phyloP scores from a whole-genome alignment of 495 filamentous ascomycete genomes.

The Penicillium argentinense region DNA sequence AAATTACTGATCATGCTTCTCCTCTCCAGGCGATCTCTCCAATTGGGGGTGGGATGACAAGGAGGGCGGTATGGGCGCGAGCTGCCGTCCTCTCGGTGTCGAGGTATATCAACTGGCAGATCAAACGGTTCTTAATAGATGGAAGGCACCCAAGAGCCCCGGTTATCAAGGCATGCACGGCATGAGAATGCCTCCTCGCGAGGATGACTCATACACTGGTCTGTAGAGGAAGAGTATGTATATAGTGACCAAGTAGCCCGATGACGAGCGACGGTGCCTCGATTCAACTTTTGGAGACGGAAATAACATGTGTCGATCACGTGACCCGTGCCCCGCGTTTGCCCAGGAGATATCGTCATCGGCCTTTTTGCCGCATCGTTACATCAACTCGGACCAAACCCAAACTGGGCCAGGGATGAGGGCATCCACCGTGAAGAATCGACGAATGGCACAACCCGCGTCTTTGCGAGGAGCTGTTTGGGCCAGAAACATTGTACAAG shows the following conservation, averaged over 20 bases:
- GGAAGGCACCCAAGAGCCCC: slow-evolving; percentile 57
- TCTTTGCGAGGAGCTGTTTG: no score
- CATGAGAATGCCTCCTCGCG: slow-evolving; percentile 47
- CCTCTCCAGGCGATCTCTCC: slow-evolving; percentile 60
- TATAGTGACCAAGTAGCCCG: no score
- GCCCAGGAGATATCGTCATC: slow-evolving; percentile 25
- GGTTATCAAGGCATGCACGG: slow-evolving; percentile 69
- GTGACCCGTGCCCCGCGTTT: slow-evolving; percentile 28
- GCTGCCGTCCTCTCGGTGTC: slow-evolving; percentile 70
- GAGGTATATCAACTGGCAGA: slow-evolving; percentile 65
- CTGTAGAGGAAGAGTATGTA: no score
- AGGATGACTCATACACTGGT: slow-evolving; percentile 33
- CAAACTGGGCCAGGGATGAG: background rate
- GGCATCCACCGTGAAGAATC: background rate
- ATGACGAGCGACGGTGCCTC: no score
- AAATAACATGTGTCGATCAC: slow-evolving; percentile 14
- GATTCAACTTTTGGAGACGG: no score
- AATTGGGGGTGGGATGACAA: slow-evolving; percentile 74
- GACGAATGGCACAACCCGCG: slow-evolving; percentile 5
- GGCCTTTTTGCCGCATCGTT: slow-evolving; percentile 14
- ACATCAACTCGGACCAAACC: slow-evolving; percentile 15
- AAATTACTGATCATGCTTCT: slow-evolving; percentile 33
- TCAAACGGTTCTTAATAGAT: slow-evolving; percentile 49
- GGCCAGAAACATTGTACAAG: no score
- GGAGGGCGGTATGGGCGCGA: slow-evolving; percentile 65